Percentiles rank a stretch among this genome's conserved stretches.
Conservation (phyloP, 257 asterid species). For the Thymus mandschuricus region DNA sequence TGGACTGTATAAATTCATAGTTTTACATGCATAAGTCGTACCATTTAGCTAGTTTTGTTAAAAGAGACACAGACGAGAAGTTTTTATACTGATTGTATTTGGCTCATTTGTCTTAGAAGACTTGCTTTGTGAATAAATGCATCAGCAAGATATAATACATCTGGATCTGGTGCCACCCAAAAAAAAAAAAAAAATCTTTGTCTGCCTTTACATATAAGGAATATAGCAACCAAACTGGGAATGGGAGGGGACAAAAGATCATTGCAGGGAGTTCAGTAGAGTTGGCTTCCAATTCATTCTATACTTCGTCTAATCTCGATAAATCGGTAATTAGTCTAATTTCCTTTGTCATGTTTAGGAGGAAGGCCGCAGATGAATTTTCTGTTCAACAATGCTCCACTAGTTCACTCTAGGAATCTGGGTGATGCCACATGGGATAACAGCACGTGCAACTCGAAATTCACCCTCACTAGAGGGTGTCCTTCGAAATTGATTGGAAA, state of each 20-base stretch:
- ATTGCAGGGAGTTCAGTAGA: neutral
- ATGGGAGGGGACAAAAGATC: neutral
- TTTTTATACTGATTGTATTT: neutral
- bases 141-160: neutral
- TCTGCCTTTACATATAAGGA: neutral
- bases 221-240: neutral
- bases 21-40: no score
- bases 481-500: slow-evolving; percentile 46
- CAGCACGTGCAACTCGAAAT: slow-evolving; percentile 51
- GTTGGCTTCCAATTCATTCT: slow-evolving; percentile 6
- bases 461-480: slow-evolving; percentile 61
- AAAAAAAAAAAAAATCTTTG: neutral
- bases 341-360: slow-evolving; percentile 42
- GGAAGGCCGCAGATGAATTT: slow-evolving; percentile 62
- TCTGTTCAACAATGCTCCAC: slow-evolving; percentile 50
- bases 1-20: no score
- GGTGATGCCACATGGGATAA: slow-evolving; percentile 52
- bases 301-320: neutral
- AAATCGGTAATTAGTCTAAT: slow-evolving; percentile 9
- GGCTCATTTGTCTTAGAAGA: slow-evolving; percentile 8
- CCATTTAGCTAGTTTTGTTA: neutral
- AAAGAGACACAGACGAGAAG: neutral
- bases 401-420: slow-evolving; percentile 39
- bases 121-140: slow-evolving; percentile 5
- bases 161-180: no score